Conservation (phyloP, 805 yeast species). For the Wickerhamiella siamensis region DNA sequence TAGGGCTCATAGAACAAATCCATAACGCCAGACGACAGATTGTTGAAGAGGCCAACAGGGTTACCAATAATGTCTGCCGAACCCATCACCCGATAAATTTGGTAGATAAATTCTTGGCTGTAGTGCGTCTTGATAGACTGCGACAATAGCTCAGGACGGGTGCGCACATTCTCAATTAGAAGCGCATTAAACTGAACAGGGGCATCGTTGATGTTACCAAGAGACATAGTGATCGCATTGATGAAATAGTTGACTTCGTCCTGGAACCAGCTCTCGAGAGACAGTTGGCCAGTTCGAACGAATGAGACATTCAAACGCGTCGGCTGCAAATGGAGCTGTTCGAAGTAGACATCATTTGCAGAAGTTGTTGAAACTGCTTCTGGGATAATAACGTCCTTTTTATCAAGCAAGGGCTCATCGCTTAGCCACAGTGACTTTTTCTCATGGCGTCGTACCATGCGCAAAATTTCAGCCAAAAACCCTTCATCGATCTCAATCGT, state of each 20-base stretch:
- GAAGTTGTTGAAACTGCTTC: constrained; percentile 44
- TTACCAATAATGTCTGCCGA: constrained; percentile 94
- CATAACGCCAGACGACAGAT: constrained; percentile 84
- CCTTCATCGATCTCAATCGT: constrained; percentile 91
- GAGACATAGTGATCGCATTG: constrained; percentile 86
- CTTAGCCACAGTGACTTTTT: constrained; percentile 8
- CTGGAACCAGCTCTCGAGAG: constrained; percentile 34
- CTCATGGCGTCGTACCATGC: constrained; percentile 44
- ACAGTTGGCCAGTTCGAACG: constrained; percentile 47
- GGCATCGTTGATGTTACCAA: constrained; percentile 94
- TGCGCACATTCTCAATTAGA: constrained; percentile 75
- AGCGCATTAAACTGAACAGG: constrained; percentile 82
- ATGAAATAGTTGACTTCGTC: constrained; percentile 36
- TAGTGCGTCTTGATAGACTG: constrained; percentile 72
- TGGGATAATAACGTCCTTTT: constrained; percentile 50
- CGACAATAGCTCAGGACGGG: constrained; percentile 59
- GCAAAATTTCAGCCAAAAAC: constrained; percentile 66
- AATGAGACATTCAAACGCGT: constrained; percentile 77
- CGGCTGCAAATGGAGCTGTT: constrained; percentile 85
- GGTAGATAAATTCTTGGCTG: constrained; percentile 82
- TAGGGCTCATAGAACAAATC: constrained; percentile 96
- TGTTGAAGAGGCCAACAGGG: constrained; percentile 92
- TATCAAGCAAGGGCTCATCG: constrained; percentile 41
- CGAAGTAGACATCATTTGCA: constrained; percentile 74
- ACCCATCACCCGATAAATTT: constrained; percentile 82